phyloP scores from a whole-genome alignment of 352 stramenopile species.

The Phytophthora ramorum region DNA sequence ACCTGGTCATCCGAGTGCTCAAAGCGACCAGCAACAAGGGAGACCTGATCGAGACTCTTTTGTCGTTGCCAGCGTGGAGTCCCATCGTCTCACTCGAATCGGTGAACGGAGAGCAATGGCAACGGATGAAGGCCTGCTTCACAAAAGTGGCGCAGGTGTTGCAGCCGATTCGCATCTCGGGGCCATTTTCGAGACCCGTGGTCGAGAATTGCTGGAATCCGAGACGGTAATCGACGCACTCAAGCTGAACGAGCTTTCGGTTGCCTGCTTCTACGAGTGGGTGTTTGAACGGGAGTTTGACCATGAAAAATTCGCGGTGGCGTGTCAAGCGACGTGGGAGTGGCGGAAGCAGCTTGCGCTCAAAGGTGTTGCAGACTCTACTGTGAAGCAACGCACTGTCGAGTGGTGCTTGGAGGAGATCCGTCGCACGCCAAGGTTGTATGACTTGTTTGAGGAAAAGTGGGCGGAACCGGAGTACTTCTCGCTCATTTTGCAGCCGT shows the following conservation, averaged over 20 bases:
- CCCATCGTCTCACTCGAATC: conserved; percentile 41
- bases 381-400: conserved; percentile 26
- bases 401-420: conserved; percentile 41
- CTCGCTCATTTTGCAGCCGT: conserved; percentile 45
- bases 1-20: conserved; percentile 28
- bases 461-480: conserved; percentile 41
- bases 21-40: conserved; percentile 34
- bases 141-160: conserved; percentile 23
- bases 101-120: conserved; percentile 38
- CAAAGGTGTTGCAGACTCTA: conserved; percentile 33
- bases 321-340: conserved; percentile 40
- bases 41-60: conserved; percentile 32
- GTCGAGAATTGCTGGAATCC: conserved; percentile 23
- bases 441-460: conserved; percentile 34
- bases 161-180: conserved; percentile 32
- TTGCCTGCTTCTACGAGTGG: conserved; percentile 42
- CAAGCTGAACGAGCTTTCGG: conserved; percentile 28
- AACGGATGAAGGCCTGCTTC: conserved; percentile 36
- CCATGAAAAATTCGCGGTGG: conserved; percentile 16
- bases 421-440: conserved; percentile 24
- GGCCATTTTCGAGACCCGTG: conserved; percentile 30
- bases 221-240: conserved; percentile 29
- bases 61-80: conserved; percentile 30
- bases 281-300: conserved; percentile 34
- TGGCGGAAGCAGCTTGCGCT: conserved; percentile 42